phyloP scores from a whole-genome alignment of 176 grass and related monocot genomes.

The Hsuehochloa calcarea region DNA sequence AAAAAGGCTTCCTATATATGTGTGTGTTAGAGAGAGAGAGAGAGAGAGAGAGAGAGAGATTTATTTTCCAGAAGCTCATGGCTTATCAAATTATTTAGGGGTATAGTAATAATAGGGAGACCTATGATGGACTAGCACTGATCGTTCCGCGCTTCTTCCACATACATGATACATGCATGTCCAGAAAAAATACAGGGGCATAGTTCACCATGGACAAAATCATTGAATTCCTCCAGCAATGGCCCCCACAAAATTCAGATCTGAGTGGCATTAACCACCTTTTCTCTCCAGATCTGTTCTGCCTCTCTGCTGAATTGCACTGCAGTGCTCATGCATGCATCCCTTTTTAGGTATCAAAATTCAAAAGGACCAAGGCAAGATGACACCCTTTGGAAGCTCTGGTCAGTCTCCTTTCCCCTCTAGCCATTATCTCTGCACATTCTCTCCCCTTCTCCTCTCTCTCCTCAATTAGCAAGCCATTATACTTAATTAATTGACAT shows the following conservation, averaged over 20 bases:
- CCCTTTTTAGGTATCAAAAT: constrained; percentile 32
- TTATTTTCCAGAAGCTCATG: too few relatives aligned
- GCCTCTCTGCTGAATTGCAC: constrained; percentile 16
- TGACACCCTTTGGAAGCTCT: constrained; percentile 35
- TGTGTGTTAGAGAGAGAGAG: too few relatives aligned
- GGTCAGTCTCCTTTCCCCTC: constrained; percentile 31
- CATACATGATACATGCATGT: constrained; percentile 5
- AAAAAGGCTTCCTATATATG: too few relatives aligned
- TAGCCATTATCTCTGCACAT: constrained; percentile 10
- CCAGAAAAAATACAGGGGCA: constrained; percentile 32
- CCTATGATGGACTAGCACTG: not conserved
- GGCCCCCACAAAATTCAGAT: constrained; percentile 28
- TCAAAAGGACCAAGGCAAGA: constrained; percentile 35
- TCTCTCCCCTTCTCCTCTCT: not conserved
- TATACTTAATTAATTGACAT: not conserved
- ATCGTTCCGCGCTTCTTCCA: constrained; percentile 14
- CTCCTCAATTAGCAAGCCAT: not conserved
- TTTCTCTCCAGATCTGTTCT: constrained; percentile 43
- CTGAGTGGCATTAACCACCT: constrained; percentile 36
- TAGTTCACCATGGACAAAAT: constrained; percentile 40
- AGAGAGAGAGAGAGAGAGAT: too few relatives aligned
- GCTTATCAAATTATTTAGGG: too few relatives aligned
- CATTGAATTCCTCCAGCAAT: constrained; percentile 40
- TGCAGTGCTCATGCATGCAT: constrained; percentile 27
- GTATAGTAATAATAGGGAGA: not conserved